Conservation (phyloP, 495 filamentous ascomycete genomes). For the Filosporella fistucella region DNA sequence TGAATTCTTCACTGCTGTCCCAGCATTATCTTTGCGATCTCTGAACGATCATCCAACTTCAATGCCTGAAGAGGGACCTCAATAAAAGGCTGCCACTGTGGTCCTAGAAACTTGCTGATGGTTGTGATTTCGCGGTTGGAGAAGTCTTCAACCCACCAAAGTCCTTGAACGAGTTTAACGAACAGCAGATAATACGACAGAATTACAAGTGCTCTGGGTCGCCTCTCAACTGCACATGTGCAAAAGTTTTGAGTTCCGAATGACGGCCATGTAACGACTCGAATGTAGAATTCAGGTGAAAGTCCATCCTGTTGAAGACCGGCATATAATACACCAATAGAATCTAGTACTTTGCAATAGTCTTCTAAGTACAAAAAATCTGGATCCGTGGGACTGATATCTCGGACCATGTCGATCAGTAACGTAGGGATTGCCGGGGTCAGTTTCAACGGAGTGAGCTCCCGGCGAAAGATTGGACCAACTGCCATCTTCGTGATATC, state of each 20-base stretch:
- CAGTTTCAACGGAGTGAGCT: constrained; percentile 4
- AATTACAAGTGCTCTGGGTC: constrained; percentile 51
- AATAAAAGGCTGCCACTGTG: constrained; percentile 26
- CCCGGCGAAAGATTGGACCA: constrained; percentile 12
- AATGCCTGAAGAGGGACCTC: constrained; percentile 7
- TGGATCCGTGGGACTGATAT: constrained; percentile 9
- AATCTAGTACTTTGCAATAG: constrained; percentile 18
- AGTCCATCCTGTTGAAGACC: constrained; percentile 17
- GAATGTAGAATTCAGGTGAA: constrained; percentile 1
- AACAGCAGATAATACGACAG: constrained; percentile 42
- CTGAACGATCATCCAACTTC: constrained; percentile 3
- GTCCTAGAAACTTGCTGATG: constrained; percentile 32
- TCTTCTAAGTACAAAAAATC: constrained; percentile 13
- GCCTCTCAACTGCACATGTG: constrained; percentile 40
- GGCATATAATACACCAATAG: constrained; percentile 16
- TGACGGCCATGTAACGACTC: constrained; percentile 36
- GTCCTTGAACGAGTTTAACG: constrained; percentile 27
- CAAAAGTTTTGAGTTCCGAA: constrained; percentile 47
- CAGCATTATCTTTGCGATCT: too few relatives aligned
- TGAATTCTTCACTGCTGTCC: too few relatives aligned
- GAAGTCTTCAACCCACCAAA: constrained; percentile 45
- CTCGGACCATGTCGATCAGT: constrained; percentile 14
- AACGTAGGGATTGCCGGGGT: constrained; percentile 8
- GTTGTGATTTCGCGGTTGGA: constrained; percentile 31
- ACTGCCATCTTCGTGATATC: background rate